Evolutionary conservation across 2,329 filamentous ascomycete genomes (phyloP), one percentile per base, ranked within the genome.

Genomic region (Fusarium paranaense): DNA sequence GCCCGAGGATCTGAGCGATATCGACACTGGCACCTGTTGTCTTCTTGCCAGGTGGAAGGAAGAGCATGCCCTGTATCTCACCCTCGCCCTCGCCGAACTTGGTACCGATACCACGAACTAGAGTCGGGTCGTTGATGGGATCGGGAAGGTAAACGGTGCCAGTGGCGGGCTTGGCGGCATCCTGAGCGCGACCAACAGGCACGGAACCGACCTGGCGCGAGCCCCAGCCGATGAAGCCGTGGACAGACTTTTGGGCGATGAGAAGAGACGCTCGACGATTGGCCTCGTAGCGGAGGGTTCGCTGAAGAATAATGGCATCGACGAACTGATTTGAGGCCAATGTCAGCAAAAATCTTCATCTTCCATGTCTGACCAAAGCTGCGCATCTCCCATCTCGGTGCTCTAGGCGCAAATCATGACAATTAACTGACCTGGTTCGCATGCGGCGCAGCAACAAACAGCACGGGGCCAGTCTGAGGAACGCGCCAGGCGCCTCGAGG

Each of bases 371-470:
- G 25, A 30, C 25, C 25, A 25, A 30, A 52, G 47, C 18, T 52
- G 47, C 47, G 47, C 47, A 52, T 52, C 20, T 45, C 32, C 22
- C 25, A 52, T 52, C 18, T 45, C 18, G 30, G 30, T 27, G 22
- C 35, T 45, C 14, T 4, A 1, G 13, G 50, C 33, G 42, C 38
- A 61, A 38, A 35, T 32, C 45, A 64, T 27, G 40, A 33, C 14
- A 33, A 16, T 42, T 5, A 22, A 83, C 87, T 69, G 85, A 95
- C 93, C 90, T 97, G 95, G 82, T 99, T 99, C 69, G 96, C 96
- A 87, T 99, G 97, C 75, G 97, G 97, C 64, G 96, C 97, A 52
- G 95, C 97, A 76, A 99, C 97, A 80, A 99, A 97, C 69, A 99
- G 94, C 72, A 99, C 90, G 1, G 97, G 95, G 0, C 95, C 97